Percentiles rank a stretch among this genome's conserved stretches.
Evolutionary conservation across 805 yeast genomes (phyloP).

Genomic region (Kuraishia ogatae): DNA sequence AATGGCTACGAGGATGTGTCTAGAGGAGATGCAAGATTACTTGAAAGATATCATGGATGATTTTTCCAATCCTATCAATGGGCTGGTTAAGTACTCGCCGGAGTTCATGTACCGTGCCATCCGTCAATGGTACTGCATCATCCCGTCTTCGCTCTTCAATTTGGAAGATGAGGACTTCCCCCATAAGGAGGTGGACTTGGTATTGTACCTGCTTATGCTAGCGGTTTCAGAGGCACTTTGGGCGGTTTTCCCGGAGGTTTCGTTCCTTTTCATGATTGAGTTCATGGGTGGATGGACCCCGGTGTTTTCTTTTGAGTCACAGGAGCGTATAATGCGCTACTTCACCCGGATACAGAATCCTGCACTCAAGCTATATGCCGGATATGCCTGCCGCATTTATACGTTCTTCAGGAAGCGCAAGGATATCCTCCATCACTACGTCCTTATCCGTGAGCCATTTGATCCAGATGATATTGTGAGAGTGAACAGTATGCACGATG

Average conservation of each 20-base stretch:
- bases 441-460: slow-evolving; percentile 1
- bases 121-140: slow-evolving; percentile 5
- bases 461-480: neutral
- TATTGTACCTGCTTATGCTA: slow-evolving; percentile 10
- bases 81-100: neutral
- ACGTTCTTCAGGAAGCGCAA: neutral
- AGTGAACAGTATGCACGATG: neutral
- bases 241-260: slow-evolving; percentile 12
- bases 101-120: neutral
- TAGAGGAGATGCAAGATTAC: slow-evolving; percentile 1
- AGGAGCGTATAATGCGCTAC: neutral
- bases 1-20: neutral
- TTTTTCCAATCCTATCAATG: neutral
- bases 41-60: neutral
- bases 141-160: slow-evolving; percentile 7
- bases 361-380: neutral
- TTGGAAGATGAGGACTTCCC: slow-evolving; percentile 4
- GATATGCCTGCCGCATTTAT: neutral
- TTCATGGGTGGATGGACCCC: neutral
- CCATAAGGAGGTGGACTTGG: slow-evolving; percentile 7
- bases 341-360: neutral
- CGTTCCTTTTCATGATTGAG: neutral
- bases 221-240: slow-evolving; percentile 12
- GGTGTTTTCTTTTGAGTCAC: neutral
- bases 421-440: neutral